Evolutionary conservation across 352 stramenopile genomes (phyloP), one percentile per base, ranked within the genome.

Genomic region (Globisporangium acanthophoron): DNA sequence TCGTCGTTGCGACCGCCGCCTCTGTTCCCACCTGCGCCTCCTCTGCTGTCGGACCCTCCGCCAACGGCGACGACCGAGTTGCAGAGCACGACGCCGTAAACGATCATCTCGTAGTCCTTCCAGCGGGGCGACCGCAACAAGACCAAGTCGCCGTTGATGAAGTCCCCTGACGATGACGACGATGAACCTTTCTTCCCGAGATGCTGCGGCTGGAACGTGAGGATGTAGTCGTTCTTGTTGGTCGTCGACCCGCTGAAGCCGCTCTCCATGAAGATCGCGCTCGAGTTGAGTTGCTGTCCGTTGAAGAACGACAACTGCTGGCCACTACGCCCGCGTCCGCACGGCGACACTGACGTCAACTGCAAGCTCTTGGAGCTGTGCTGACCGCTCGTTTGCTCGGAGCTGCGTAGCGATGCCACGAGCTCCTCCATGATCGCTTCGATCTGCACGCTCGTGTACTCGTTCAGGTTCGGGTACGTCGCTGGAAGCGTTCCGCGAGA

Each of bases 391-490:
- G 76, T 56, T 56, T 78, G 64, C 54, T 71, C 74, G 20, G 68
- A 58, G 37, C 80, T 84, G 9, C 73, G 69, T 7, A 94, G 65
- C 1, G 76, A 85, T 8, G 78, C 70, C 4, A 85, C 56, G 18
- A 88, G 59, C 41, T 94, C 84, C 50, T 90, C 76, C 56, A 88
- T 66, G 47, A 94, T 90, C 1, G 76, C 77, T 47, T 87, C 76
- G 20, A 76, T 59, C 56, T 91, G 81, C 8, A 78, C 48, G 40
- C 58, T 54, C 27, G 70, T 82, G 64, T 92, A 94, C 20, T 90
- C 62, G 7, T 59, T 66, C 40, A 91, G 62, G 0, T 61, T 76
- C 7, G 65, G 46, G 50, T 92, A 80, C 13, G 70, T 69, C 52
- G 64, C 49, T 3, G 76, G 84, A 2, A 89, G 66, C 18, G 72